Percentiles rank a stretch among this genome's conserved stretches.
Evolutionary conservation across 2,329 filamentous ascomycete species (phyloP).

Genomic region (Aspergillus niger): DNA sequence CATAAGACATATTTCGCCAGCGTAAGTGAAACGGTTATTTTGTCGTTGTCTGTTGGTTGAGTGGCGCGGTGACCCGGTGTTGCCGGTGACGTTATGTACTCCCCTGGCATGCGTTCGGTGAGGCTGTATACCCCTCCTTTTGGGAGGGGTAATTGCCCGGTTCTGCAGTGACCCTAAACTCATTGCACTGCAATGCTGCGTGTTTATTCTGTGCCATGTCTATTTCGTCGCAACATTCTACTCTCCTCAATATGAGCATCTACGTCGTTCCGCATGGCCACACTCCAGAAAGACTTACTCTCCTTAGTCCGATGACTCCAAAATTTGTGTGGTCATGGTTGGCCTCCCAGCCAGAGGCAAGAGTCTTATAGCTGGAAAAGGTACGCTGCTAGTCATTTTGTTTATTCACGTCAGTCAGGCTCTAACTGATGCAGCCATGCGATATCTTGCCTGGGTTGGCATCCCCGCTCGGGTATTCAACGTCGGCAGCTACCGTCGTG

Average conservation of each 20-base stretch:
- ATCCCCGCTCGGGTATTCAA: conserved; percentile 96
- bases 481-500: conserved; percentile 91
- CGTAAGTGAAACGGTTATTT: conserved; percentile 29
- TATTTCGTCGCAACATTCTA: neutral
- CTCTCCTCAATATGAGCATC: neutral
- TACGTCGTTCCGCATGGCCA: neutral
- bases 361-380: conserved; percentile 96
- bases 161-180: neutral
- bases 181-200: neutral
- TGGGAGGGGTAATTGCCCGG: neutral
- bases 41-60: neutral
- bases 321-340: conserved; percentile 98
- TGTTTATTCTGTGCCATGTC: neutral
- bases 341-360: conserved; percentile 94
- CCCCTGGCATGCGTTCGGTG: neutral
- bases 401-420: neutral
- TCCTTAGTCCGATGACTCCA: conserved; percentile 82
- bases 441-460: conserved; percentile 95
- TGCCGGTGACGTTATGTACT: neutral
- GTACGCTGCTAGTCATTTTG: conserved; percentile 52
- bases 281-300: conserved; percentile 12
- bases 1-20: conserved; percentile 34
- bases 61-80: neutral
- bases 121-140: neutral
- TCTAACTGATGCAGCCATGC: conserved; percentile 63